phyloP scores from a whole-genome alignment of 805 yeast genomes.

The Teunomyces atbi region DNA sequence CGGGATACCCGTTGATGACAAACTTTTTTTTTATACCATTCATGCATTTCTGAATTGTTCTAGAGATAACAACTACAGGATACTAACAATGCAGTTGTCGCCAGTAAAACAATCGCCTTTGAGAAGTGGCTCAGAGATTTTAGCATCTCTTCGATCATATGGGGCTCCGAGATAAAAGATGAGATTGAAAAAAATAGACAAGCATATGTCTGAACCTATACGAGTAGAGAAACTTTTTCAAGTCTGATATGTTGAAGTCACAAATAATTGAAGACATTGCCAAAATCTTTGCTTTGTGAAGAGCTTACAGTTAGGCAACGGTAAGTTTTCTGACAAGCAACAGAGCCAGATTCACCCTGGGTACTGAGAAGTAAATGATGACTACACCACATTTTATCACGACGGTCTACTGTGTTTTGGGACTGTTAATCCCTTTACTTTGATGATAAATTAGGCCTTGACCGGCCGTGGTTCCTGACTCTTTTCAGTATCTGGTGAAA shows the following conservation, averaged over 20 bases:
- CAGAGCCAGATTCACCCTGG: conserved; percentile 2
- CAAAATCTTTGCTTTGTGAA: conserved; percentile 16
- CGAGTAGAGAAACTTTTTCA: conserved; percentile 60
- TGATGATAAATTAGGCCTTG: conserved; percentile 49
- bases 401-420: conserved; percentile 52
- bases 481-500: conserved; percentile 3
- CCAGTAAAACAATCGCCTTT: conserved; percentile 7
- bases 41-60: conserved; percentile 76
- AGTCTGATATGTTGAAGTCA: conserved; percentile 38
- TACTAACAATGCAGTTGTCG: conserved; percentile 1
- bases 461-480: conserved; percentile 53
- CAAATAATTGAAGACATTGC: conserved; percentile 22
- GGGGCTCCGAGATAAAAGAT: conserved; percentile 45
- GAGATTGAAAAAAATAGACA: conserved; percentile 80
- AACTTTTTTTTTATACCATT: conserved; percentile 73
- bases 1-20: conserved; percentile 96
- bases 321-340: conserved; percentile 8
- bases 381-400: conserved; percentile 45
- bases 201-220: conserved; percentile 95
- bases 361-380: conserved; percentile 38
- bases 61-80: conserved; percentile 1
- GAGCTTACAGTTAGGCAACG: conserved; percentile 12
- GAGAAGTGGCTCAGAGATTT: conserved; percentile 10
- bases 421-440: conserved; percentile 43
- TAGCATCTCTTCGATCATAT: conserved; percentile 12